Evolutionary conservation across 2,329 filamentous ascomycete genomes (phyloP).

Genomic region (Nothopassalora personata): DNA sequence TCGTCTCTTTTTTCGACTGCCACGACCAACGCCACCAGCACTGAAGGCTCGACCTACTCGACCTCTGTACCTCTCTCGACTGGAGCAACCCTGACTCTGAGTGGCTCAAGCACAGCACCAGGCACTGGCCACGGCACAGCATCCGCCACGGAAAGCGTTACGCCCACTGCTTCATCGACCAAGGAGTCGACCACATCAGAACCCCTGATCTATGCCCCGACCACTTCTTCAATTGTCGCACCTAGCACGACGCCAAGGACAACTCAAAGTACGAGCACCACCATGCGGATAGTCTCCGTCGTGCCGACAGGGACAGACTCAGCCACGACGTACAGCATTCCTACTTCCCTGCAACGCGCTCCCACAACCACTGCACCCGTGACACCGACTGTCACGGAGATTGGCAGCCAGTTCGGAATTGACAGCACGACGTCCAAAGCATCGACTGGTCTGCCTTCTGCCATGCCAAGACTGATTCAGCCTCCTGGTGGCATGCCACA

Average conservation of each 20-base stretch:
- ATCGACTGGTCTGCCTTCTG: constrained; percentile 54
- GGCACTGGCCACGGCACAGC: neutral
- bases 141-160: neutral
- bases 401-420: constrained; percentile 29
- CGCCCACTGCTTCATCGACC: neutral
- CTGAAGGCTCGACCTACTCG: constrained; percentile 6
- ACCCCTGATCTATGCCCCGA: neutral
- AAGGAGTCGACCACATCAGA: constrained; percentile 1
- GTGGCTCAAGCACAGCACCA: constrained; percentile 3
- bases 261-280: constrained; percentile 15
- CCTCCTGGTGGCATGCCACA: constrained; percentile 57
- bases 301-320: constrained; percentile 43
- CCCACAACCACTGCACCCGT: constrained; percentile 34
- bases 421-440: constrained; percentile 41
- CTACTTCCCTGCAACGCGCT: constrained; percentile 58
- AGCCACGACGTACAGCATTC: constrained; percentile 47
- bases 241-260: constrained; percentile 13
- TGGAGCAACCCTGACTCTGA: constrained; percentile 9
- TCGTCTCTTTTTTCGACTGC: neutral
- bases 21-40: constrained; percentile 12
- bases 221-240: constrained; percentile 5
- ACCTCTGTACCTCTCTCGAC: constrained; percentile 19
- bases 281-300: constrained; percentile 35
- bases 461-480: constrained; percentile 69
- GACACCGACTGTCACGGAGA: constrained; percentile 4